A percentile compares a stretch with the other conserved stretches of the same genome.
These are phyloP conservation scores for Phaeodactylum tricornutum DNA, from an alignment of 108 stramenopile species.

Conservation along the genomic window DNA sequence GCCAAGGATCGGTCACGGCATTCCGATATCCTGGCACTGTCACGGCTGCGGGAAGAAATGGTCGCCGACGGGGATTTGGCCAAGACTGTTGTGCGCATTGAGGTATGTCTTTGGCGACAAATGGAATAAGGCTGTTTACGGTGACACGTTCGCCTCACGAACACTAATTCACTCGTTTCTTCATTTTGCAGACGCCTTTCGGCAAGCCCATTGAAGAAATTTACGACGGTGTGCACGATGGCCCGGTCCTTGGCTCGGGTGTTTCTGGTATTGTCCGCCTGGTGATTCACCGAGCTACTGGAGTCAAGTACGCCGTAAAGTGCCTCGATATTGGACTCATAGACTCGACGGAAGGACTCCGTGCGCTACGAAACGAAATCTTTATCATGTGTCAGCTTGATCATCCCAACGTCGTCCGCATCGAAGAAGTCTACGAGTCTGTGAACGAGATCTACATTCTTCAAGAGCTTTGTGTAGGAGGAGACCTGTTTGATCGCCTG, in stretches of 20 bases:
- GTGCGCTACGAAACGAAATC: constrained; percentile 70
- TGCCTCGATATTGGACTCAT: constrained; percentile 62
- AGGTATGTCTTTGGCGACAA: no score
- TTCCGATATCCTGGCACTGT: neutral
- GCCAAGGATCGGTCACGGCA: neutral
- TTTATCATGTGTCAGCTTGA: constrained; percentile 85
- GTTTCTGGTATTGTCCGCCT: constrained; percentile 72
- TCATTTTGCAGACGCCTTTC: constrained; percentile 23
- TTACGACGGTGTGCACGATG: constrained; percentile 81
- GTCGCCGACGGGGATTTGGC: constrained; percentile 10
- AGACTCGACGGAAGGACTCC: constrained; percentile 38
- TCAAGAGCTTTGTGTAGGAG: constrained; percentile 61
- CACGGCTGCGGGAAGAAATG: constrained; percentile 3
- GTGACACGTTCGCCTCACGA: no score
- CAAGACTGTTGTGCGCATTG: constrained; percentile 19
- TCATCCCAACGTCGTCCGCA: constrained; percentile 78
- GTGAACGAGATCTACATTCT: constrained; percentile 66
- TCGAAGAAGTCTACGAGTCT: constrained; percentile 78
- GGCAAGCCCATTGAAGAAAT: constrained; percentile 71
- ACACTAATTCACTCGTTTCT: neutral
- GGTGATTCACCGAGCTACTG: constrained; percentile 63
- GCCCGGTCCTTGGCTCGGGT: constrained; percentile 61
- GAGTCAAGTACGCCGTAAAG: constrained; percentile 73
- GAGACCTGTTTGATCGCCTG: constrained; percentile 78
- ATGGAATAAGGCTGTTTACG: no score